Evolutionary conservation across 2,329 filamentous ascomycete species (phyloP).

Genomic region (Alternaria gansuensis): DNA sequence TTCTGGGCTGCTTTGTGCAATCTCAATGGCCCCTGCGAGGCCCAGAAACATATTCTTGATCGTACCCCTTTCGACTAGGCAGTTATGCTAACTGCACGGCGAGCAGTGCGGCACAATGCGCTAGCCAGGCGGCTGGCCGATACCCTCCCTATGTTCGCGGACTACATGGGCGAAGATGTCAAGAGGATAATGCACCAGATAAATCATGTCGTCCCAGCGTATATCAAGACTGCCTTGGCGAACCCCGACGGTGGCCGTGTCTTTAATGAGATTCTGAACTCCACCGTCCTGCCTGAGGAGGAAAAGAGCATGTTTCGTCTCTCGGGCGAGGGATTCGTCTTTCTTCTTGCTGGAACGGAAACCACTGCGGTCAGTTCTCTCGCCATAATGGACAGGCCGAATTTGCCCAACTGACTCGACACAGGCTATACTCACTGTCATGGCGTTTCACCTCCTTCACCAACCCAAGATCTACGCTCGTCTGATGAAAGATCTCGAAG

Average conservation of each 20-base stretch:
- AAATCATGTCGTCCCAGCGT: conserved; percentile 38
- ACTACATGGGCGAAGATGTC: conserved; percentile 40
- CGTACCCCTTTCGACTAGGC: too few relatives aligned
- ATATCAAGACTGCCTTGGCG: conserved; percentile 33
- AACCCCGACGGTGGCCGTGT: conserved; percentile 40
- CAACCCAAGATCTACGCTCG: too few relatives aligned
- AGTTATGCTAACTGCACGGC: too few relatives aligned
- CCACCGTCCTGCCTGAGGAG: conserved; percentile 33
- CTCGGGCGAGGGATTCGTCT: conserved; percentile 39
- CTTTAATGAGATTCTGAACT: conserved; percentile 35
- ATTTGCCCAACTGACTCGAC: conserved; percentile 24
- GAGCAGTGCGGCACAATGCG: conserved; percentile 33
- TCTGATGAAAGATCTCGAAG: conserved; percentile 11
- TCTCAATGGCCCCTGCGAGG: too few relatives aligned
- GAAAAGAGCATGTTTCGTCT: conserved; percentile 31
- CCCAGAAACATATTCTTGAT: too few relatives aligned
- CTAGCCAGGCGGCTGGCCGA: conserved; percentile 37
- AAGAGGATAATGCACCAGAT: conserved; percentile 37
- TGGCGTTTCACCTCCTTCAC: conserved; percentile 32
- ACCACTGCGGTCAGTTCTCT: conserved; percentile 35
- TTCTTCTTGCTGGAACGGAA: conserved; percentile 37
- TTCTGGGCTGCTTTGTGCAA: too few relatives aligned
- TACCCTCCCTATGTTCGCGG: conserved; percentile 38
- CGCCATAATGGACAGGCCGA: neutral
- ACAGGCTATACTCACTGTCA: conserved; percentile 43